Evolutionary conservation across 768 basidiomycete species (phyloP).

Genomic region (Favolaschia claudopus): DNA sequence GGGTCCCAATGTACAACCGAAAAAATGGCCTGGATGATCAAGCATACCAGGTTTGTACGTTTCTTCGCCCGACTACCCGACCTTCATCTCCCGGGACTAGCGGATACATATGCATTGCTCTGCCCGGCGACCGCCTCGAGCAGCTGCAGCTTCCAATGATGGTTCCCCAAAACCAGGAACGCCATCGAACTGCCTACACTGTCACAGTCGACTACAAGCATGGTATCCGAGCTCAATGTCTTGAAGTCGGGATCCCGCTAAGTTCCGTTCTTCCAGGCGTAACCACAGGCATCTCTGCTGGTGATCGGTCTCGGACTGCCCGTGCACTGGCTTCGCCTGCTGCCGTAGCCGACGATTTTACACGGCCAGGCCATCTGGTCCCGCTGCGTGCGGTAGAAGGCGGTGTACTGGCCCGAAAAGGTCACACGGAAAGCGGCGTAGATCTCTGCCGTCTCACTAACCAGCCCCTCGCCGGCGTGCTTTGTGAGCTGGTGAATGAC

Average conservation of each 20-base stretch:
- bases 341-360: conserved; percentile 72
- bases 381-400: conserved; percentile 88
- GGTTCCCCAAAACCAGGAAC: conserved; percentile 90
- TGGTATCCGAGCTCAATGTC: conserved; percentile 49
- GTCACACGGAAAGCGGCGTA: conserved; percentile 92
- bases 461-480: conserved; percentile 75
- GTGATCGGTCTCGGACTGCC: conserved; percentile 90
- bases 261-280: conserved; percentile 60
- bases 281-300: conserved; percentile 95
- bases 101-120: conserved; percentile 91
- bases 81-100: conserved; percentile 47
- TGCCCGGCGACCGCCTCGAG: conserved; percentile 78
- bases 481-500: conserved; percentile 97
- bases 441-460: conserved; percentile 86
- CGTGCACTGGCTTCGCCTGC: conserved; percentile 77
- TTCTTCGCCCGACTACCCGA: conserved; percentile 23
- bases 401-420: conserved; percentile 85
- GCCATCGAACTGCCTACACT: conserved; percentile 93
- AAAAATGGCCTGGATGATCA: conserved; percentile 99
- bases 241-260: not conserved
- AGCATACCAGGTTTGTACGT: conserved; percentile 82
- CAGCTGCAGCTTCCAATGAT: conserved; percentile 91
- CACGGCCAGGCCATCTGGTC: conserved; percentile 94
- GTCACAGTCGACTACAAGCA: conserved; percentile 93
- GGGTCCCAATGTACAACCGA: conserved; percentile 87